Base-by-base conservation (phyloP, 2,329 filamentous ascomycete species). In the Aspergillus sojae region DNA sequence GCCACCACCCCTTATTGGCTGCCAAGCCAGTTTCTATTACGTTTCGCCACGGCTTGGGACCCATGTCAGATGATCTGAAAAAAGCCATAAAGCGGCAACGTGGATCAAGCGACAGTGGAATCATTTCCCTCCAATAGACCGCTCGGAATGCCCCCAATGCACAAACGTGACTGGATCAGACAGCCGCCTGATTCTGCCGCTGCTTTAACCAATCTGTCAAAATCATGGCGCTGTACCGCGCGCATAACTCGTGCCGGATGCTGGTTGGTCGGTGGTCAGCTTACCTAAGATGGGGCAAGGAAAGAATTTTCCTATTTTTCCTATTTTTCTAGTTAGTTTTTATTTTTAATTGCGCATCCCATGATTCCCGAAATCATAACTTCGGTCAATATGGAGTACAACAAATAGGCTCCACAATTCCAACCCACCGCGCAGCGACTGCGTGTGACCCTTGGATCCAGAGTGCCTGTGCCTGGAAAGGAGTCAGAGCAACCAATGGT, bases 11-110 rank as follows among this genome's bases (percentile, higher is more conserved):
- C 32, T 69, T 53, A 78, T 78, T 79, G 76, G 76, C 48, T 56
- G 23, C 2, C 1, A 1, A 5, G 16, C n/a, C 45, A 61, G 68
- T 78, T 78, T 78, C 72, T 75, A 65, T 79, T 79, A 78, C 76
- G 76, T 78, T 69, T 73, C 60, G 68, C 65, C 65, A 68, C 65
- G 59, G 53, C 61, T 39, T 36, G 34, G 41, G 50, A 61, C 30
- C 56, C 61, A 50, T 65, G 73, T 77, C 75, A 78, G 73, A 75
- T 77, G 75, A 78, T 71, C 21, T 21, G 23, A 43, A 55, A 19
- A 19, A 28, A 32, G 16, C 16, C 41, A 46, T 16, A 60, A 54
- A 60, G 61, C 55, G 46, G 58, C 53, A 14, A 4, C 9, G n/a
- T 12, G 9, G 28, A n/a, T 12, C 48, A 32, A 41, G 28, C 32